Percentiles rank a stretch among this genome's conserved stretches.
phyloP scores from a whole-genome alignment of 495 filamentous ascomycete species.

The Tuber melanosporum region DNA sequence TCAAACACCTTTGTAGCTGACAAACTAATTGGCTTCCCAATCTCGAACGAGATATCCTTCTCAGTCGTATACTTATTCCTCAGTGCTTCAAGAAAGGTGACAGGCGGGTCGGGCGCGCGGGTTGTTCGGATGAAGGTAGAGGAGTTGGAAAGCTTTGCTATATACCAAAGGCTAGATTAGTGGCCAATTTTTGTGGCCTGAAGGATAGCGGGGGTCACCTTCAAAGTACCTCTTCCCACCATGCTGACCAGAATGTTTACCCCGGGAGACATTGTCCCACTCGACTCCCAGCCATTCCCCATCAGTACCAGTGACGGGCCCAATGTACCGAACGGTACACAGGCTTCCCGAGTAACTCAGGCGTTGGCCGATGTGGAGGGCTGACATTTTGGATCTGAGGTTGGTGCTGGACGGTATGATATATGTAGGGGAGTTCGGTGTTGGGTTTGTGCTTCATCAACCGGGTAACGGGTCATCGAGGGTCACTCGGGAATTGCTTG shows the following conservation, averaged over 20 bases:
- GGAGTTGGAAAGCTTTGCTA: constrained; percentile 58
- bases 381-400: background rate
- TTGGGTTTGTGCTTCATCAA: background rate
- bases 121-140: constrained; percentile 82
- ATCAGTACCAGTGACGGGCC: constrained; percentile 64
- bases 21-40: constrained; percentile 52
- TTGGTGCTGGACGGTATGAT: background rate
- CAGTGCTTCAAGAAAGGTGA: constrained; percentile 72
- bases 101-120: constrained; percentile 58
- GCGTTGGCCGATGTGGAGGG: constrained; percentile 57
- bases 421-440: background rate
- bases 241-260: constrained; percentile 84
- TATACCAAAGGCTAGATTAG: constrained; percentile 48
- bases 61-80: constrained; percentile 73
- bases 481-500: background rate
- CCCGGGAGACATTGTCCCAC: constrained; percentile 81
- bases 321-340: constrained; percentile 82
- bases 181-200: background rate
- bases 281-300: constrained; percentile 91
- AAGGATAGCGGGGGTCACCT: constrained; percentile 42
- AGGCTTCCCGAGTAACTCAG: constrained; percentile 65
- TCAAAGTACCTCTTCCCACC: constrained; percentile 73
- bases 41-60: constrained; percentile 37
- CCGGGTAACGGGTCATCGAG: background rate
- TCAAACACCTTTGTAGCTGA: constrained; percentile 77